Base-by-base conservation (phyloP, 441 rosid species). In the Brassica hybrid region DNA sequence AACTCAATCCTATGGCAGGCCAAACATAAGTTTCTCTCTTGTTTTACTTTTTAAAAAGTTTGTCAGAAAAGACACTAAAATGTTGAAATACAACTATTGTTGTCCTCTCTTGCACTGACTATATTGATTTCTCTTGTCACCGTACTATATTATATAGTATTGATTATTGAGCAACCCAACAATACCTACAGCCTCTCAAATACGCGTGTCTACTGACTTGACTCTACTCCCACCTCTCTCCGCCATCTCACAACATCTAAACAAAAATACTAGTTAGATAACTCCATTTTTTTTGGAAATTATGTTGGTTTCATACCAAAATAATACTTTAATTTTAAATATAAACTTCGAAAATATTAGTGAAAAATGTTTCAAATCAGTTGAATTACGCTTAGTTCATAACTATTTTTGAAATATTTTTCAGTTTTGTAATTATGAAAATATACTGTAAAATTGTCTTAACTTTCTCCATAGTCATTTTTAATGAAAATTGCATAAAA, bases 81-180 rank as follows among this genome's bases (percentile, higher is more conserved):
- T 73, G 43, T 63, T 71, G 54, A 70, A 19, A 45, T 21, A 52
- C 10, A 54, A 17, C 30, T 19, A 23, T 50, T 62, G 4, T 18
- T 76, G n/a, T n/a, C n/a, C 45, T 17, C 67, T n/a, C n/a, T n/a
- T n/a, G n/a, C n/a, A n/a, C n/a, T n/a, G n/a, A n/a, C n/a, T n/a
- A n/a, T n/a, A n/a, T n/a, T n/a, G n/a, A n/a, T n/a, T n/a, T n/a
- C n/a, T n/a, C n/a, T n/a, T n/a, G n/a, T n/a, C n/a, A n/a, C n/a
- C n/a, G n/a, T n/a, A n/a, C n/a, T n/a, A n/a, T n/a, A n/a, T n/a
- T n/a, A n/a, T 25, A 25, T 25, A 25, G 8, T 36, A 41, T 41
- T 71, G 72, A 72, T 65, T 43, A 58, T 77, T 65, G 68, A 66
- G 72, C 19, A 71, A 71, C 52, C 68, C 80, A 45, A 71, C 45